Evolutionary conservation across 75 land plant species (phyloP).

Genomic region (Pinus taeda): DNA sequence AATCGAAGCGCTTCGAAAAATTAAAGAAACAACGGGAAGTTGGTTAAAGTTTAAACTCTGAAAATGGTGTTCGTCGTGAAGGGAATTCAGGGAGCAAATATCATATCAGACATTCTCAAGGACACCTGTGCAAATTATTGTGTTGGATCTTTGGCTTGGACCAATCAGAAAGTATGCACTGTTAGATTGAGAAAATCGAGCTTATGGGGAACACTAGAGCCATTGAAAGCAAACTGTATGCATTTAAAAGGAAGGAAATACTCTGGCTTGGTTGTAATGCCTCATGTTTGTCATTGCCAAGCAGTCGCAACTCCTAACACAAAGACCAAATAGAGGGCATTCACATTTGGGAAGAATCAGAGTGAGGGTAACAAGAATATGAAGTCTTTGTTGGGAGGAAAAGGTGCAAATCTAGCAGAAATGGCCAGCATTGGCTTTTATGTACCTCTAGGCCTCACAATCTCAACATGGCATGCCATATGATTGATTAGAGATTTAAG

Average conservation of each 20-base stretch:
- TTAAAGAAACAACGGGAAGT: too few relatives aligned
- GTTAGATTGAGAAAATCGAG: conserved; percentile 5
- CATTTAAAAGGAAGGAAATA: neutral
- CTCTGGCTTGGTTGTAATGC: neutral
- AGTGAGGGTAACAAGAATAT: conserved; percentile 95
- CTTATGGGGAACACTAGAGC: neutral
- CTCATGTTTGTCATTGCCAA: conserved; percentile 1
- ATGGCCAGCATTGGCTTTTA: conserved; percentile 98
- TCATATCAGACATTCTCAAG: neutral
- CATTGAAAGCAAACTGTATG: neutral
- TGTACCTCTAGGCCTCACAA: conserved; percentile 95
- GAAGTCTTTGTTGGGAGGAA: conserved; percentile 94
- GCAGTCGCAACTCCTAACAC: conserved; percentile 43
- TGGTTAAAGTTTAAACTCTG: too few relatives aligned
- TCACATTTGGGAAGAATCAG: conserved; percentile 89
- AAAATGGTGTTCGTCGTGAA: conserved; percentile 5
- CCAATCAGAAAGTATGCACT: neutral
- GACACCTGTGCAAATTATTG: neutral
- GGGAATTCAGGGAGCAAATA: neutral
- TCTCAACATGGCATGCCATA: conserved; percentile 89
- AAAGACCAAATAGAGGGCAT: conserved; percentile 68
- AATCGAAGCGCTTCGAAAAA: too few relatives aligned
- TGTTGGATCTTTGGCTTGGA: neutral
- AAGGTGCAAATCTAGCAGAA: conserved; percentile 98
- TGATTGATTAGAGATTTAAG: too few relatives aligned